Evolutionary conservation across 2,329 filamentous ascomycete genomes (phyloP).

Genomic region (Penicillium sp.): DNA sequence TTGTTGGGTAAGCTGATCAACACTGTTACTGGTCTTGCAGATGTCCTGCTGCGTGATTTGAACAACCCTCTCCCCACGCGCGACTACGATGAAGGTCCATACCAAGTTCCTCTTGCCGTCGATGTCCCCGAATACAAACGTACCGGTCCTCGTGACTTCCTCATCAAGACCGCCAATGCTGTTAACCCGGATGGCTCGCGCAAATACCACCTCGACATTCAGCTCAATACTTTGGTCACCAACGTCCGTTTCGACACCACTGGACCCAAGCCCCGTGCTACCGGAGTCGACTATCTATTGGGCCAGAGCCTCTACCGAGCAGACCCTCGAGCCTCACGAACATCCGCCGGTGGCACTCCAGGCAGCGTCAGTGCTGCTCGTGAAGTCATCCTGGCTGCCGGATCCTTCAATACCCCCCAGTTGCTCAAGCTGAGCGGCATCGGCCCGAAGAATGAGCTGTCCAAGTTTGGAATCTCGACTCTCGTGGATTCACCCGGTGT

Average conservation of each 20-base stretch:
- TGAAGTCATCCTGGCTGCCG: constrained; percentile 50
- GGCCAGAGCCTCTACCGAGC: constrained; percentile 50
- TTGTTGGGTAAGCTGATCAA: constrained; percentile 41
- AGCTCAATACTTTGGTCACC: constrained; percentile 49
- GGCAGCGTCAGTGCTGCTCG: constrained; percentile 43
- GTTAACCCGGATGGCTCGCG: constrained; percentile 53
- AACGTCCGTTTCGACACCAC: constrained; percentile 46
- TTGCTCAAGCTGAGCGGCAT: constrained; percentile 64
- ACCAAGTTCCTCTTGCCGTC: constrained; percentile 61
- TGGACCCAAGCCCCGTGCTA: constrained; percentile 41
- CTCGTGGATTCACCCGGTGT: constrained; percentile 60
- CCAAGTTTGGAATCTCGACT: constrained; percentile 52
- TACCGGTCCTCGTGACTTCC: constrained; percentile 58
- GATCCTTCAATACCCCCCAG: constrained; percentile 64
- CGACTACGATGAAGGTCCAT: constrained; percentile 53
- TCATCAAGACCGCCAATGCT: constrained; percentile 54
- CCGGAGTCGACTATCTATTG: constrained; percentile 50
- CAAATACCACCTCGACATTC: constrained; percentile 58
- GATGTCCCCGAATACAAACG: constrained; percentile 51
- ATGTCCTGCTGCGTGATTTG: constrained; percentile 52
- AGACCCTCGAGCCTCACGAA: constrained; percentile 38
- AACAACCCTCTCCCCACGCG: constrained; percentile 50
- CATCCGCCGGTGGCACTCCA: constrained; percentile 30
- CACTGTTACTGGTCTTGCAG: constrained; percentile 47
- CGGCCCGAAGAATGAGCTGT: constrained; percentile 55